phyloP scores from a whole-genome alignment of 495 filamentous ascomycete species.

The Neurospora sp. region DNA sequence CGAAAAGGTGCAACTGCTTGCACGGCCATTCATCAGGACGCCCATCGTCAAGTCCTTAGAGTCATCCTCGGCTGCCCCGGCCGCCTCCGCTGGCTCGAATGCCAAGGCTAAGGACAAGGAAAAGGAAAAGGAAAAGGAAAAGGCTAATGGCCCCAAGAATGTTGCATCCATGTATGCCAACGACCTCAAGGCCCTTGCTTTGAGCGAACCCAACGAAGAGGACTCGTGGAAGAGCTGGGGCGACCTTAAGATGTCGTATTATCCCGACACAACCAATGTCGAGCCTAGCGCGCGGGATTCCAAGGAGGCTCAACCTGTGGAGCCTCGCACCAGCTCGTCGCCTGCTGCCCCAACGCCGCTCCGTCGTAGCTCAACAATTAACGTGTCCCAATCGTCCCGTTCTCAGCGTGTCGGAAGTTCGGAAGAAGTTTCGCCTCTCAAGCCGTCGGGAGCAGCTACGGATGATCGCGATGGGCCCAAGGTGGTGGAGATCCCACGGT shows the following conservation, averaged over 20 bases:
- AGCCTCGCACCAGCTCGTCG: constrained; percentile 11
- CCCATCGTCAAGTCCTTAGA: constrained; percentile 21
- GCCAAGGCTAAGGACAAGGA: background rate
- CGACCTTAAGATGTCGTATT: constrained; percentile 38
- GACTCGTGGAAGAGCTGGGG: constrained; percentile 39
- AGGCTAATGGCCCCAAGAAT: constrained; percentile 31
- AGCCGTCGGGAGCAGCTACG: constrained; percentile 24
- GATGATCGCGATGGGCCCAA: constrained; percentile 50
- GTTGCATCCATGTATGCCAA: constrained; percentile 56
- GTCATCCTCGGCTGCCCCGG: constrained; percentile 1
- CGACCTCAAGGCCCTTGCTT: constrained; percentile 63
- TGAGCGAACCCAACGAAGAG: constrained; percentile 31
- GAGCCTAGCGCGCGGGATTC: constrained; percentile 2
- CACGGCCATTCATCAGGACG: constrained; percentile 72
- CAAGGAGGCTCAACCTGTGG: background rate
- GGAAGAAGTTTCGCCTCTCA: constrained; percentile 23
- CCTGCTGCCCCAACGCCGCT: constrained; percentile 38
- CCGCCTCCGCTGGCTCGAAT: constrained; percentile 21
- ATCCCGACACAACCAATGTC: constrained; percentile 22
- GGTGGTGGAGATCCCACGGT: constrained; percentile 60
- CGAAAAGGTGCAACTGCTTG: constrained; percentile 73
- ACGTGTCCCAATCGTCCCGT: constrained; percentile 27
- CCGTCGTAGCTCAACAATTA: constrained; percentile 37
- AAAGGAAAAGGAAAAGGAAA: constrained; percentile 48
- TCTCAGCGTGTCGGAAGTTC: constrained; percentile 18